Evolutionary conservation across 129 eudicot genomes (phyloP).

Genomic region (Rutidosis leptorrhynchoides): DNA sequence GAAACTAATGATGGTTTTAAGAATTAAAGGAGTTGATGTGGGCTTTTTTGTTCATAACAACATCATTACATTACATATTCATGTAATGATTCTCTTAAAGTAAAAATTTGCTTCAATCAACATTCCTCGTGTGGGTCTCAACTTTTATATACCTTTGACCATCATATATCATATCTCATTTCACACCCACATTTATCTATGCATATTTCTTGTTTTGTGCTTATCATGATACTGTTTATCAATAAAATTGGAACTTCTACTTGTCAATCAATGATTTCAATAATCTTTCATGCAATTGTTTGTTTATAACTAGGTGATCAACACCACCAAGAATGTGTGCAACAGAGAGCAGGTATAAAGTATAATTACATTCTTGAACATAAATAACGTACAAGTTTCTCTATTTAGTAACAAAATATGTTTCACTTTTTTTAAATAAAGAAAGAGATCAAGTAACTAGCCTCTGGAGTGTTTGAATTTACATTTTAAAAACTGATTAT

Average conservation of each 20-base stretch:
- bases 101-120: conserved; percentile 38
- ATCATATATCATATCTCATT: neutral
- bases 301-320: too few relatives aligned
- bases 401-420: too few relatives aligned
- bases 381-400: neutral
- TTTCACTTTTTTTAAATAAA: too few relatives aligned
- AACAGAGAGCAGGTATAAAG: too few relatives aligned
- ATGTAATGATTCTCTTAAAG: conserved; percentile 37
- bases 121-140: conserved; percentile 47
- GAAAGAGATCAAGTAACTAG: too few relatives aligned
- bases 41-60: conserved; percentile 32
- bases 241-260: neutral
- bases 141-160: conserved; percentile 40
- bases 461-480: too few relatives aligned
- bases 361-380: neutral
- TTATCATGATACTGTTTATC: neutral
- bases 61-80: conserved; percentile 43
- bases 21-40: conserved; percentile 35
- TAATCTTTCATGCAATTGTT: too few relatives aligned
- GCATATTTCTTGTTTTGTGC: neutral
- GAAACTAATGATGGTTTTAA: conserved; percentile 37
- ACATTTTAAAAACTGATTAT: too few relatives aligned
- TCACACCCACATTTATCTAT: neutral
- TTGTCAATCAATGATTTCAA: too few relatives aligned
- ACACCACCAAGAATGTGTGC: too few relatives aligned